Conservation (phyloP, 805 yeast species). For the Candida parachauliodes region DNA sequence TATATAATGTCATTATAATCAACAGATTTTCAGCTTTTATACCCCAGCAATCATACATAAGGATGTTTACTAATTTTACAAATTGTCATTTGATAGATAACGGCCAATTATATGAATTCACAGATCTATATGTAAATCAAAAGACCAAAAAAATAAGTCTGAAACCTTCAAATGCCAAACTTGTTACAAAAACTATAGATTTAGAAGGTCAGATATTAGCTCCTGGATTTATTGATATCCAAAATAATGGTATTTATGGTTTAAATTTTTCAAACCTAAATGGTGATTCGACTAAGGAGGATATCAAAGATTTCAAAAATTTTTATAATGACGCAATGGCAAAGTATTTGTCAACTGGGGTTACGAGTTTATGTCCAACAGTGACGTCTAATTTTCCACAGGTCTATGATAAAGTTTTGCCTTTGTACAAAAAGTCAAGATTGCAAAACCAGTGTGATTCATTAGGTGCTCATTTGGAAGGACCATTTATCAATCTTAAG, state of each 20-base stretch:
- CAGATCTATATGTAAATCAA: conserved; percentile 44
- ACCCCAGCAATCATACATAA: background rate
- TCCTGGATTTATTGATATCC: conserved; percentile 57
- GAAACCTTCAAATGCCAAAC: conserved; percentile 16
- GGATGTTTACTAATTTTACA: conserved; percentile 28
- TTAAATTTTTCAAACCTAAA: conserved; percentile 45
- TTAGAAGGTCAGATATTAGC: conserved; percentile 46
- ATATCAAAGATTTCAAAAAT: conserved; percentile 26
- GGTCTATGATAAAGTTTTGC: conserved; percentile 47
- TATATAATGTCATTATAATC: background rate
- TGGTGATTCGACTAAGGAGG: conserved; percentile 25
- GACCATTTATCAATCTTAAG: conserved; percentile 49
- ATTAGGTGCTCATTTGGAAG: conserved; percentile 59
- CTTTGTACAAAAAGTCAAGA: conserved; percentile 36
- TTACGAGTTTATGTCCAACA: conserved; percentile 55
- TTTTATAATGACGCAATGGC: conserved; percentile 44
- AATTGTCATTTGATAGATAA: conserved; percentile 43
- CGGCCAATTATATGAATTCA: conserved; percentile 29
- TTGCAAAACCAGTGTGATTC: conserved; percentile 35
- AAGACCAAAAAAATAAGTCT: conserved; percentile 38
- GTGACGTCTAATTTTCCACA: conserved; percentile 49
- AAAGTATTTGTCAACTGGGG: conserved; percentile 48
- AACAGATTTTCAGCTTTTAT: background rate
- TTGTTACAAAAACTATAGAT: conserved; percentile 31
- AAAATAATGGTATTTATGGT: conserved; percentile 57